Evolutionary conservation across 495 filamentous ascomycete species (phyloP).

Genomic region (Annulohypoxylon maeteangense): DNA sequence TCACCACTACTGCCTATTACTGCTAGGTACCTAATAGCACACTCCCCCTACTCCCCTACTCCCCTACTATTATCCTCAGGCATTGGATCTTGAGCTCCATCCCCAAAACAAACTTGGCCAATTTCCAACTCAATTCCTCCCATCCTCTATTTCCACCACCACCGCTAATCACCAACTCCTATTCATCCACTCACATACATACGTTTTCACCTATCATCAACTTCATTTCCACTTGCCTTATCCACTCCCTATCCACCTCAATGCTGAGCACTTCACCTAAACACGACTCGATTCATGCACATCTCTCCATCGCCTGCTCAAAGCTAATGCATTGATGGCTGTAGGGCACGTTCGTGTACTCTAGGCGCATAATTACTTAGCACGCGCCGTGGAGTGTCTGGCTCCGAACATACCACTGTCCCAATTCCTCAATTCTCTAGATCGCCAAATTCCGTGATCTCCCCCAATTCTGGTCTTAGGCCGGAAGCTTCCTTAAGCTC

Average conservation of each 20-base stretch:
- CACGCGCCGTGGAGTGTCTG: neutral
- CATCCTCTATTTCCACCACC: neutral
- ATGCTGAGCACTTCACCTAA: neutral
- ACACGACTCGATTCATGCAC: neutral
- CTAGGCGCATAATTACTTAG: neutral
- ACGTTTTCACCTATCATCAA: neutral
- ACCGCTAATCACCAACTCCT: neutral
- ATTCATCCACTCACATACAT: neutral
- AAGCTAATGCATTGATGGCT: neutral
- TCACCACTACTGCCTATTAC: no score
- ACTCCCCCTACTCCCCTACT: neutral
- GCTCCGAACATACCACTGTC: neutral
- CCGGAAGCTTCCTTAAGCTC: neutral
- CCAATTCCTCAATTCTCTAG: neutral
- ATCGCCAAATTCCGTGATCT: neutral
- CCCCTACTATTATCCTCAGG: neutral
- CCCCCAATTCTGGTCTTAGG: neutral
- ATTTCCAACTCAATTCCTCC: constrained; percentile 1
- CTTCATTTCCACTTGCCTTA: neutral
- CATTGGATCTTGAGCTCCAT: constrained; percentile 1
- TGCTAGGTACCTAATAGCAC: neutral
- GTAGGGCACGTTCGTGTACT: neutral
- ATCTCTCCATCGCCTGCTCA: neutral
- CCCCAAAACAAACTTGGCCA: constrained; percentile 4
- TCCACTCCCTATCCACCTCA: neutral